Base-by-base conservation (phyloP, 345 rosid species). In the Heritiera fomes region DNA sequence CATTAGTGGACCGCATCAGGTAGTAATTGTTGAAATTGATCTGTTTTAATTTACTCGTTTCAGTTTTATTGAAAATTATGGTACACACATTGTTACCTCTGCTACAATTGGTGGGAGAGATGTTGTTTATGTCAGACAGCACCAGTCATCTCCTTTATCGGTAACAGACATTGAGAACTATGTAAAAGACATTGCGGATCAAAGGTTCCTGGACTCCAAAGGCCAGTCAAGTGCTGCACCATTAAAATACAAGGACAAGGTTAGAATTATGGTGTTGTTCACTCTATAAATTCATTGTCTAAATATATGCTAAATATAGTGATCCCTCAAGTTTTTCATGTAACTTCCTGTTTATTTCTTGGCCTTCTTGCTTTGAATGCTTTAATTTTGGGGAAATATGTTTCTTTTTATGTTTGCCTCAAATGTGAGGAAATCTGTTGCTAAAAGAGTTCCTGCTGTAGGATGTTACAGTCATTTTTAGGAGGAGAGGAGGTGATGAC, bases 401-500 rank as follows among this genome's bases (percentile, higher is more conserved):
- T 45, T 46, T 14, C 30, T 63, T 46, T 41, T 73, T 6, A 7
- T 43, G 53, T 81, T 77, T 73, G 67, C 53, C 82, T 49, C 13
- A 65, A 41, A 32, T 70, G 47, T 78, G 82, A 67, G 60, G 78
- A 81, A 74, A 83, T 74, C 47, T 11, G 32, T 66, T 64, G 74
- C 80, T 77, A 83, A 79, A 82, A 75, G 68, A 81, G 75, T 86
- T 76, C 79, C 82, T 90, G 69, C 83, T 94, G 95, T 89, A 96
- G 99, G 98, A 96, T 83, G 94, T 94, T 69, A 92, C 99, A 80
- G 98, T 96, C 68, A 96, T 96, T 78, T 96, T 91, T 84, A 86
- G 99, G 91, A 85, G 99, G 86, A 91, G 99, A 86, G 99, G 99
- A 78, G 99, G 99, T 18, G 99, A 96, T 63, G 98, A 96, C 86